These are phyloP conservation scores for Lonicera japonica DNA, from an alignment of 129 eudicot genomes.

Conservation along the genomic window DNA sequence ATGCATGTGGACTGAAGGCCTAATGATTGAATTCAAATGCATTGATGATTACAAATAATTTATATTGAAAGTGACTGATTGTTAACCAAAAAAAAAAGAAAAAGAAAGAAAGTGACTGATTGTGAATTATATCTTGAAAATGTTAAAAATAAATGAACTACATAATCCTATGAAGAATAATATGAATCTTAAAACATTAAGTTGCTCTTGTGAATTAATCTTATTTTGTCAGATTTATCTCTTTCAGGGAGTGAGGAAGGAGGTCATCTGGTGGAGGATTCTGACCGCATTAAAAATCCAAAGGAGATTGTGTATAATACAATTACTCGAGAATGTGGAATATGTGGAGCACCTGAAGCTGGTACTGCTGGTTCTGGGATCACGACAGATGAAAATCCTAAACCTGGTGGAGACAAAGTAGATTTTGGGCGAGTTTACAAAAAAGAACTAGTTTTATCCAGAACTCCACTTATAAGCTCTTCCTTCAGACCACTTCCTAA, in stretches of 20 bases:
- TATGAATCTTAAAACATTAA: too few species aligned
- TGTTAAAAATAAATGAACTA: too few species aligned
- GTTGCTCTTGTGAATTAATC: background rate
- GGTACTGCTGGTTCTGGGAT: constrained; percentile 12
- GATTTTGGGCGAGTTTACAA: constrained; percentile 19
- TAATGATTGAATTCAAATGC: background rate
- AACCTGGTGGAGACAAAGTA: constrained; percentile 28
- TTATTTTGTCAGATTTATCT: background rate
- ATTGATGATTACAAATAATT: too few species aligned
- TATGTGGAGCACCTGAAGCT: constrained; percentile 2
- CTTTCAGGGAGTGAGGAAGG: constrained; percentile 23
- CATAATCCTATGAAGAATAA: too few species aligned
- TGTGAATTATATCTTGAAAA: too few species aligned
- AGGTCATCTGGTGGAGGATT: constrained; percentile 6
- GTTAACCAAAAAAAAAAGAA: too few species aligned
- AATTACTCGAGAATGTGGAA: constrained; percentile 12
- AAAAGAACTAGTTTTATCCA: constrained; percentile 26
- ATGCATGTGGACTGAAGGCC: background rate
- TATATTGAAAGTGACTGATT: too few species aligned
- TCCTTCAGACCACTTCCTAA: constrained; percentile 18
- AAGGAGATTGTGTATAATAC: constrained; percentile 3
- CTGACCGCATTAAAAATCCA: constrained; percentile 4
- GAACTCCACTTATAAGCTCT: constrained; percentile 14
- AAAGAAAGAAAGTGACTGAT: too few species aligned
- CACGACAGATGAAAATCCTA: constrained; percentile 18